Evolutionary conservation across 129 eudicot genomes (phyloP), one percentile per base, ranked within the genome.

Genomic region (Centella asiatica): DNA sequence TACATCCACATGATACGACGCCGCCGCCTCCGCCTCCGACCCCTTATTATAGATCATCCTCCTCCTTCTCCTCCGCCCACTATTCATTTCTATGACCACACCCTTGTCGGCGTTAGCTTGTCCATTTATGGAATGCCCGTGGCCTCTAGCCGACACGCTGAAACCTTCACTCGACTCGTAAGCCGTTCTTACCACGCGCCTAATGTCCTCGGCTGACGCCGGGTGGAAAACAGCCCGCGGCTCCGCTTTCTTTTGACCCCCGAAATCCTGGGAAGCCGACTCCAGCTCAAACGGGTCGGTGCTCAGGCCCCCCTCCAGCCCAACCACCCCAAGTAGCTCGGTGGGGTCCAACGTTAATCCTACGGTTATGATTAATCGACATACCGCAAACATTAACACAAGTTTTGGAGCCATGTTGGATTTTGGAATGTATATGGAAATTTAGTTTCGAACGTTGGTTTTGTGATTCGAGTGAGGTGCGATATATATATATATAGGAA

Each of bases 101-200:
- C 98, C 98, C n/a, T 77, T 82, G 2, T 17, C 18, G 1, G 82
- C 60, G 67, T 75, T 83, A 4, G 98, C 83, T 68, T 90, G 98
- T 23, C 98, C 98, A 67, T 84, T 90, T 18, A 90, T 87, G 2
- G 98, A 90, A 65, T 90, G 98, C 26, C 98, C 98, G 68, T 90
- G 98, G 4, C 98, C 98, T 48, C 98, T 62, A 0, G 98, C 98
- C 44, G 98, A 90, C 8, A 90, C 84, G 1, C 77, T 8, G 62
- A 84, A 79, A 4, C 94, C 94, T 1, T 52, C 60, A 29, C 67
- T 53, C 49, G 86, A 79, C 60, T 78, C 78, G 57, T 84, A 80
- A n/a, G 93, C 82, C 1, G 78, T 48, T 44, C 60, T 61, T 0
- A 90, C 64, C 0, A 90, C 58, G 28, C 83, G 77, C 3, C 83